A percentile compares a stretch with the other conserved stretches of the same genome.
These are phyloP conservation scores for Ceratocystis colombiana DNA, from an alignment of 2,329 filamentous ascomycete species.

Conservation along the genomic window DNA sequence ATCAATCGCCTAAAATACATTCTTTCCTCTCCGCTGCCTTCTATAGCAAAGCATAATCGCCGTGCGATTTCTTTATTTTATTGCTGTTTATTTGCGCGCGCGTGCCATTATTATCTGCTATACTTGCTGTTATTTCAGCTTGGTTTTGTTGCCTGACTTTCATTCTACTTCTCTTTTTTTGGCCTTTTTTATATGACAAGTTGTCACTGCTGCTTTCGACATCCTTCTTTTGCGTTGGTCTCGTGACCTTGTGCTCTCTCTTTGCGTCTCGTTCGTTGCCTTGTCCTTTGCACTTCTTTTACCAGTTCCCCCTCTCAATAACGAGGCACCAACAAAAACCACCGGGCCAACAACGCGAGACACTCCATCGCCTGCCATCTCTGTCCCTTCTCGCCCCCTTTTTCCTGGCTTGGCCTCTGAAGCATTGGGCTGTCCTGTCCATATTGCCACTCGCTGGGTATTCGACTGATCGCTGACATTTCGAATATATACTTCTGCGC, in stretches of 20 bases:
- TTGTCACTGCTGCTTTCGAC: no score
- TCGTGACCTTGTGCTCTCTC: no score
- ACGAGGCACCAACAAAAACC: no score
- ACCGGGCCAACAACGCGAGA: no score
- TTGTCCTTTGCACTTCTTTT: no score
- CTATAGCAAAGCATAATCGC: not conserved
- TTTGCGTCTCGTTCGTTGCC: no score
- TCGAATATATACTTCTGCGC: not conserved
- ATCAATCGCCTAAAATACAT: slow-evolving; percentile 1
- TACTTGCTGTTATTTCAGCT: not conserved
- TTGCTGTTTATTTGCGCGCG: no score
- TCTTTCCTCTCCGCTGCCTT: not conserved
- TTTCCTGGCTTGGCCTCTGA: not conserved
- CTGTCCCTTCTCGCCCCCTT: not conserved
- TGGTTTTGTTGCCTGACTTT: not conserved
- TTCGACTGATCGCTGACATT: not conserved
- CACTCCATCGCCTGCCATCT: no score
- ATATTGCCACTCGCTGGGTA: not conserved
- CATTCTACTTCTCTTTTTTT: not conserved
- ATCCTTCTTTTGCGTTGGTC: no score
- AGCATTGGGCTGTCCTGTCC: not conserved
- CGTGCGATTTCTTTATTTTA: slow-evolving; percentile 3
- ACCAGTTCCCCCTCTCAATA: no score
- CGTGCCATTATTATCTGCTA: not conserved
- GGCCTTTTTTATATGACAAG: no score